Percentiles rank a stretch among this genome's conserved stretches.
Evolutionary conservation across 106 monocot species (phyloP).

Genomic region (Acanthochlamys bracteata): DNA sequence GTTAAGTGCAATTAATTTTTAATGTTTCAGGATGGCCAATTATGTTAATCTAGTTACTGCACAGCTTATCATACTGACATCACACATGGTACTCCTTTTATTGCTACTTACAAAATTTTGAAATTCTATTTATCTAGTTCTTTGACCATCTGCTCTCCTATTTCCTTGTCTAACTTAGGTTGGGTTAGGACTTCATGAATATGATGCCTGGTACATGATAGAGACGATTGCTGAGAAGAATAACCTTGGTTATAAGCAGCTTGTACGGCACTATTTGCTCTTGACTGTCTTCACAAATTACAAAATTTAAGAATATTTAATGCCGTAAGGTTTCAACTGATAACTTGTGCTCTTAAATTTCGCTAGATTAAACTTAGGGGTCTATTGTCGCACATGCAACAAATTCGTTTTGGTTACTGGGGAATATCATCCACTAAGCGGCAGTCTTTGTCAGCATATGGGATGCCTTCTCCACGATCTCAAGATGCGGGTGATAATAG

Average conservation of each 20-base stretch:
- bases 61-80: constrained; percentile 73
- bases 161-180: constrained; percentile 34
- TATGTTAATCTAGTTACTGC: constrained; percentile 81
- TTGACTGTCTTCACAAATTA: neutral
- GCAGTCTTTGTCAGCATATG: constrained; percentile 36
- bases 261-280: constrained; percentile 42
- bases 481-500: constrained; percentile 67
- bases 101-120: neutral
- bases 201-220: constrained; percentile 80
- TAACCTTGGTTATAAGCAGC: constrained; percentile 91
- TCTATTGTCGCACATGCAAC: constrained; percentile 82
- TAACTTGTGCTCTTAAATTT: too few relatives aligned
- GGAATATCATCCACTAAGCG: constrained; percentile 55
- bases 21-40: constrained; percentile 59
- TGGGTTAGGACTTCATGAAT: constrained; percentile 84
- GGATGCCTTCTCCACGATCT: constrained; percentile 73
- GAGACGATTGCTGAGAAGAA: constrained; percentile 94
- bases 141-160: neutral
- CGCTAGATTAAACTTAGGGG: constrained; percentile 88
- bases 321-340: too few relatives aligned
- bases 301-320: too few relatives aligned
- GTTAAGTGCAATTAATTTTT: constrained; percentile 12
- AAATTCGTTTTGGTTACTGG: constrained; percentile 90
- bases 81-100: constrained; percentile 72
- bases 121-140: too few relatives aligned